Evolutionary conservation across 192 early-diverging fungal genomes (phyloP), one percentile per base, ranked within the genome.

Genomic region (Rhizophagus prolifer): DNA sequence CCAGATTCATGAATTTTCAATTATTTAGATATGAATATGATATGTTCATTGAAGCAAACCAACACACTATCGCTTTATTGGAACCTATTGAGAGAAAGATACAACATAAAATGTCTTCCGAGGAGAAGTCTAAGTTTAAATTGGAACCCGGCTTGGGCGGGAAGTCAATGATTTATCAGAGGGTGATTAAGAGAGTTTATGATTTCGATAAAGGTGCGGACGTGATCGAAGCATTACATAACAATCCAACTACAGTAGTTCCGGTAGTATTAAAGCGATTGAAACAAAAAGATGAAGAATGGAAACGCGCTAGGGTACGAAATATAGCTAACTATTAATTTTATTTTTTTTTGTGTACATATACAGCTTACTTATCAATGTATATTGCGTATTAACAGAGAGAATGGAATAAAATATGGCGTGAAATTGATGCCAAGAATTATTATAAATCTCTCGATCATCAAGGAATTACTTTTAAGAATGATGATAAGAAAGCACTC

Each of bases 221-320:
- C 75, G 92, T 99, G 9, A 92, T 98, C 82, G 94, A 97, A 54
- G 89, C 94, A 8, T 84, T 99, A 78, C 95, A 98, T 81, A 90
- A 91, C 50, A 96, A 95, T 77, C 97, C 97, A 7, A 91, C 91
- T 0, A 90, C 93, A 9, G 95, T 95, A 1, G 92, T 98, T 14
- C 98, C 98, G 2, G 90, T 99, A 25, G 93, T 99, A 59, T 83
- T 99, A 30, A 95, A 92, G 80, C 91, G 98, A 25, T 84, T 99
- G 28, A 96, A 97, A 85, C 97, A 98, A 79, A 99, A 99, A 81
- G 95, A 98, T 81, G 97, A 99, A 82, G 97, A 98, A 80, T 98
- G 96, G 96, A 94, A 94, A 74, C 82, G 90, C n/a, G 84, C 93
- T 28, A 92, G 94, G 84, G 91, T 92, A 84, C 73, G 23, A 41